Evolutionary conservation across 208 protist genomes (phyloP), one percentile per base, ranked within the genome.

Genomic region (Herpetomonas samuelpessoai): DNA sequence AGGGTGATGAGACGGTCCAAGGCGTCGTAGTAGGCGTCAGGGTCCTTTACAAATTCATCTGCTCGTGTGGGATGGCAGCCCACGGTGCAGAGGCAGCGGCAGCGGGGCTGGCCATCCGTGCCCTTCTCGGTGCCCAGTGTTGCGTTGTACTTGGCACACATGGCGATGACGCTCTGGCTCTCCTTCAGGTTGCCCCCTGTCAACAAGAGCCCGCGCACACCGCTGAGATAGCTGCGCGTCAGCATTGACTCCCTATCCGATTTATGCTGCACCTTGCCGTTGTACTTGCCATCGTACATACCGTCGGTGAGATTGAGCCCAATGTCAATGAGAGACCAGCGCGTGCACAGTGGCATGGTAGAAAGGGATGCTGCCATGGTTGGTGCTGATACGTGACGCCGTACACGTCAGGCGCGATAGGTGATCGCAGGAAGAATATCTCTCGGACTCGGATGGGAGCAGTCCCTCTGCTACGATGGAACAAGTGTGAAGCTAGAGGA

Each of bases 61-160:
- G 87, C 93, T 14, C 81, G 75, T 9, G 92, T 98, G 4, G 92
- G 92, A 65, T 97, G 92, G 48, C 93, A 92, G 27, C 92, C 95
- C 0, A 96, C 81, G 0, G 92, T 97, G 57, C 78, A 80, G 10
- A 76, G 74, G 47, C 71, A 88, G 35, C 35, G 35, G 35, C 35
- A 41, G 9, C 35, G 35, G 35, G 35, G 35, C 6, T 41, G 35
- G 35, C 35, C 35, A 14, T 41, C 35, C 35, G 35, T 14, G 35
- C 35, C 35, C 35, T 6, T 14, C 35, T 41, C 35, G 35, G 28
- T 70, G 62, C 30, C 89, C 27, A 1, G 10, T 24, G 4, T 62
- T 49, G 68, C 72, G 65, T 71, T 76, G 58, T 79, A 75, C 56
- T 74, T 46, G 7, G 71, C 41, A 27, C 81, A 91, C 24, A 97